Percentiles rank a stretch among this genome's conserved stretches.
Conservation (phyloP, 352 stramenopile genomes). For the Phytophthora vignae region DNA sequence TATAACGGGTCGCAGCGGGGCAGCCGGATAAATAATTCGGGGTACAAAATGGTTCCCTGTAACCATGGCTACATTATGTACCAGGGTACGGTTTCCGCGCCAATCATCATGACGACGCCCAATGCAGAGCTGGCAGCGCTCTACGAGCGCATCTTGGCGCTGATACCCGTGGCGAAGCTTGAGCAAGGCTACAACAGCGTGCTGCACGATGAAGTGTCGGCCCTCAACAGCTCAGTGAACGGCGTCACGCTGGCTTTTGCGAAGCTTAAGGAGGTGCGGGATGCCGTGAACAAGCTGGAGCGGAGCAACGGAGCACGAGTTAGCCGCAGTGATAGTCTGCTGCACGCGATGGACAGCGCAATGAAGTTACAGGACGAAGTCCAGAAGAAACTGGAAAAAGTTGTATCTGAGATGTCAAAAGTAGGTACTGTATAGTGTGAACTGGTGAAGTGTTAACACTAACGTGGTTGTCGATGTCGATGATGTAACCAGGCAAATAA, state of each 20-base stretch:
- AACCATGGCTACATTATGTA: too few relatives aligned
- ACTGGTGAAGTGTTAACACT: background rate
- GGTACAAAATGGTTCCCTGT: too few relatives aligned
- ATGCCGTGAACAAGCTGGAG: conserved; percentile 16
- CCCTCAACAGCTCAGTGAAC: background rate
- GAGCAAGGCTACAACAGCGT: conserved; percentile 15
- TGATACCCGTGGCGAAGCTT: conserved; percentile 14
- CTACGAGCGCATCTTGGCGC: conserved; percentile 26
- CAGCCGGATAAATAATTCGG: too few relatives aligned
- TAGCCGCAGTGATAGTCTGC: conserved; percentile 7
- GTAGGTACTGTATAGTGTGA: background rate
- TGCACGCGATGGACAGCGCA: background rate
- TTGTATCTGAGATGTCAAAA: background rate
- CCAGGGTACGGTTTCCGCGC: too few relatives aligned
- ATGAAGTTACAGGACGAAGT: conserved; percentile 11
- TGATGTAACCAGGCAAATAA: background rate
- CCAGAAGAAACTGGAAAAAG: background rate
- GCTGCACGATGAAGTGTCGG: conserved; percentile 10
- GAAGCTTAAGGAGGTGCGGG: conserved; percentile 18
- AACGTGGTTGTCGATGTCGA: background rate
- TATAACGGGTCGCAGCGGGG: too few relatives aligned
- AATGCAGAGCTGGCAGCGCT: background rate
- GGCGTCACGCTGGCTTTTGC: conserved; percentile 9
- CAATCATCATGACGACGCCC: background rate
- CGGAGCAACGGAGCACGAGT: background rate